Evolutionary conservation across 1,284 basidiomycete genomes (phyloP).

Genomic region (Neolentinus lepideus): DNA sequence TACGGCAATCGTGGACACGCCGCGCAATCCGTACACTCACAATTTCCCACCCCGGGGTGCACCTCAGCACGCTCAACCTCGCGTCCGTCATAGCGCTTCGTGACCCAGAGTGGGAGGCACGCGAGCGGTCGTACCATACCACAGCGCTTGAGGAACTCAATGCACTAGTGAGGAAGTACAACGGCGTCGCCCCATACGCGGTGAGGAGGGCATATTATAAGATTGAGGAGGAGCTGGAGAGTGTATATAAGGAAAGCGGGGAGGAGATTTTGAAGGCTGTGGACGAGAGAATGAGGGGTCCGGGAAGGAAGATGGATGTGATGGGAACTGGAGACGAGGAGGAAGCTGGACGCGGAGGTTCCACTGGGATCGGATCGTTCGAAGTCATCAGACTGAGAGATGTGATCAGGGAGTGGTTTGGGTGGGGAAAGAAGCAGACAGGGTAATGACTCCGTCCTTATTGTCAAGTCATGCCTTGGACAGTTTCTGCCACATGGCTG

Average conservation of each 20-base stretch:
- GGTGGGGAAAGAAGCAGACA: not conserved
- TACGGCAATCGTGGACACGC: slow-evolving; percentile 62
- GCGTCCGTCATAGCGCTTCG: slow-evolving; percentile 40
- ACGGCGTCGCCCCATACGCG: slow-evolving; percentile 70
- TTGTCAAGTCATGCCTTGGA: not conserved
- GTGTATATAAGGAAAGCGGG: slow-evolving; percentile 43
- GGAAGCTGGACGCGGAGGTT: slow-evolving; percentile 8
- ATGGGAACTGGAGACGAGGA: slow-evolving; percentile 3
- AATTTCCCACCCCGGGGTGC: slow-evolving; percentile 32
- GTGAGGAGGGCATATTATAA: slow-evolving; percentile 58
- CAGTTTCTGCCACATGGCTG: not conserved
- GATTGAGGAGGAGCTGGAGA: slow-evolving; percentile 50
- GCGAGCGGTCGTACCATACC: slow-evolving; percentile 68
- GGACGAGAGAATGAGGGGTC: slow-evolving; percentile 18
- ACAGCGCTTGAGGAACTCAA: slow-evolving; percentile 68
- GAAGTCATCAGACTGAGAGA: slow-evolving; percentile 12
- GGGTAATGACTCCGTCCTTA: not conserved
- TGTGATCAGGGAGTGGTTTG: slow-evolving; percentile 20
- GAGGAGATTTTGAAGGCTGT: slow-evolving; percentile 46
- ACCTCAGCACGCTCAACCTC: slow-evolving; percentile 37
- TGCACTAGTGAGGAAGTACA: slow-evolving; percentile 69
- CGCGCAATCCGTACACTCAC: slow-evolving; percentile 57
- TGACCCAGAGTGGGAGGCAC: slow-evolving; percentile 69
- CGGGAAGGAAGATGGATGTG: slow-evolving; percentile 2
- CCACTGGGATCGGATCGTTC: not conserved